Percentiles rank a stretch among this genome's conserved stretches.
Evolutionary conservation across 306 rosid genomes (phyloP).

Genomic region (Cicer pinnatifidum): DNA sequence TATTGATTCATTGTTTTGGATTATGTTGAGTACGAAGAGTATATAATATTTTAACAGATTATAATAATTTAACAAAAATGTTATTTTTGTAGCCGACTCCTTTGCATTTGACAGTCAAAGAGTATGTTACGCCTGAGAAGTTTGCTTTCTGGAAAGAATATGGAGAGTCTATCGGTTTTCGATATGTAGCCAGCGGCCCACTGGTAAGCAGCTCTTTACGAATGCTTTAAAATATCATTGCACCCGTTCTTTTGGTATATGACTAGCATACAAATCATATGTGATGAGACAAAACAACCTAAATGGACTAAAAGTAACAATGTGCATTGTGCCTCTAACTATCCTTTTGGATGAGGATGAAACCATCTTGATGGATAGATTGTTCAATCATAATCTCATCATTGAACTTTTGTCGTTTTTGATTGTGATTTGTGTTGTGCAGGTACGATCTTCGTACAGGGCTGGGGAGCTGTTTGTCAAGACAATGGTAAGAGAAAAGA

Average conservation of each 20-base stretch:
- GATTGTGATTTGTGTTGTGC: constrained; percentile 24
- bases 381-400: neutral
- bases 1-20: neutral
- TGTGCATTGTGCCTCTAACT: constrained; percentile 1
- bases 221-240: constrained; percentile 19
- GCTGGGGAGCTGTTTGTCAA: constrained; percentile 95
- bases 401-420: neutral
- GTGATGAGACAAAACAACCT: neutral
- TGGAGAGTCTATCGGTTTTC: constrained; percentile 93
- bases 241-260: constrained; percentile 32
- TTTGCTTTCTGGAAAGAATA: constrained; percentile 91
- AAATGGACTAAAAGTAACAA: constrained; percentile 2
- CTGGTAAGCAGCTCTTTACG: constrained; percentile 68
- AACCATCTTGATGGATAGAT: constrained; percentile 22
- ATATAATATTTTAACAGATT: neutral
- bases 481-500: constrained; percentile 75
- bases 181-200: constrained; percentile 94
- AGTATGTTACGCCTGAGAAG: constrained; percentile 85
- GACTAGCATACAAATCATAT: neutral
- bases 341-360: neutral
- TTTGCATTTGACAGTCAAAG: constrained; percentile 90
- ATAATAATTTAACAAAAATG: constrained; percentile 20
- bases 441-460: constrained; percentile 95
- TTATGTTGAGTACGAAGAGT: neutral
- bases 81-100: constrained; percentile 88